These are phyloP conservation scores for Cutaneotrichosporon sp. DNA, from an alignment of 1,284 basidiomycete species.

Conservation along the genomic window DNA sequence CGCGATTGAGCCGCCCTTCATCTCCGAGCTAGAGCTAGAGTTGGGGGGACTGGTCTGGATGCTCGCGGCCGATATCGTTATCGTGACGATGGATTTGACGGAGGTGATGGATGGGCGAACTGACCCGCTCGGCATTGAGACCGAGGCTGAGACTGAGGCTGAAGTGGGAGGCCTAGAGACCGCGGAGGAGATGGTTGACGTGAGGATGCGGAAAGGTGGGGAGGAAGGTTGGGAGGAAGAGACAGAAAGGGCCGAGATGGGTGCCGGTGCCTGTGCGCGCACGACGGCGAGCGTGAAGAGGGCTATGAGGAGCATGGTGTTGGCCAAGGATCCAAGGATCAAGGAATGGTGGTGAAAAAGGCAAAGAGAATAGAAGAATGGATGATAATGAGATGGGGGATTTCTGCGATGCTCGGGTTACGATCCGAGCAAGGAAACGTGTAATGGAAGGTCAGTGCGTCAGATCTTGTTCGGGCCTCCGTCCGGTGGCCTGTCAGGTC, in stretches of 20 bases:
- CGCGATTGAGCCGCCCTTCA: neutral
- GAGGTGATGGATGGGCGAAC: neutral
- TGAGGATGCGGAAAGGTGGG: neutral
- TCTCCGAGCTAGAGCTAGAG: neutral
- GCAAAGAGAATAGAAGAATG: neutral
- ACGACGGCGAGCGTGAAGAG: neutral
- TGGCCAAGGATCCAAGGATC: neutral
- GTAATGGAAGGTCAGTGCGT: too few relatives aligned
- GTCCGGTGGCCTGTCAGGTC: too few relatives aligned
- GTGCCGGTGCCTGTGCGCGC: neutral
- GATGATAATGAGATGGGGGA: too few relatives aligned
- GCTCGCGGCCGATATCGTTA: neutral
- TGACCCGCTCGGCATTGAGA: neutral
- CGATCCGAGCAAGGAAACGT: slow-evolving; percentile 60
- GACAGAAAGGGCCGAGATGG: neutral
- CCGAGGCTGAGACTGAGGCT: neutral
- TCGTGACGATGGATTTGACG: neutral
- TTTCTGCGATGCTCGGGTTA: slow-evolving; percentile 64
- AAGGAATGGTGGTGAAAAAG: neutral
- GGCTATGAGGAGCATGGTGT: neutral
- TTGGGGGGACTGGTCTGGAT: neutral
- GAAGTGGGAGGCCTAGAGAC: neutral
- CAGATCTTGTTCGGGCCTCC: too few relatives aligned
- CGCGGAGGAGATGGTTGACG: neutral
- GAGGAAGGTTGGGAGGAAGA: neutral